Evolutionary conservation across 2,329 filamentous ascomycete genomes (phyloP), one percentile per base, ranked within the genome.

Genomic region (Diatrype stigma): DNA sequence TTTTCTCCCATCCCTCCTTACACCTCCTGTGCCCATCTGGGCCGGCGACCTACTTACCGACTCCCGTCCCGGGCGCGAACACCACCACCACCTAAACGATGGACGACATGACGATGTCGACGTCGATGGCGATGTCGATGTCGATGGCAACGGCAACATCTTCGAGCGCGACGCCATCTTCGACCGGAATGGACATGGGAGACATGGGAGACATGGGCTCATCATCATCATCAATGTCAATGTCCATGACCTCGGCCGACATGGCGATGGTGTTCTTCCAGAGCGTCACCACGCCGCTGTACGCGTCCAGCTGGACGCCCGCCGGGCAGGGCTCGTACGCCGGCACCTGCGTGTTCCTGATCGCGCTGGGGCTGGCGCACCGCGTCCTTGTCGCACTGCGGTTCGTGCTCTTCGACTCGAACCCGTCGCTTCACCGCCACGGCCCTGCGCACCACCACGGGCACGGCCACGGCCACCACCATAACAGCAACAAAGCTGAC

Each of bases 311-410:
- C 48, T 96, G 91, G 90, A 87, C 87, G 2, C 92, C 93, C 2
- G 71, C 67, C 26, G 84, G 73, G 40, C 73, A 79, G 6, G 89
- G 87, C 61, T 73, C 80, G 51, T 97, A 96, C 69, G 90, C 90
- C 1, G 93, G 84, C 47, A 95, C 90, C 19, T 96, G 93, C 75
- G 89, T 96, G 67, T 96, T 96, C 71, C 80, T 96, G 54, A 85
- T 96, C 64, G 61, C 86, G 38, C 82, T 97, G 49, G 86, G 85
- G 52, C 75, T 85, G 53, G 64, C 87, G 51, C 84, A 86, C 63
- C 87, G 91, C 47, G 72, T 75, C 21, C 75, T 96, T 8, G 73
- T 92, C 47, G 90, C 90, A 3, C 73, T 81, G 4, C 56, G 60
- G 38, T 55, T 54, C 21, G 42, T 60, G 10, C 32, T 58, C 23